A percentile compares a stretch with the other conserved stretches of the same genome.
phyloP scores from a whole-genome alignment of 2,329 filamentous ascomycete species.

The Teratosphaeria pseudoeucalypti region DNA sequence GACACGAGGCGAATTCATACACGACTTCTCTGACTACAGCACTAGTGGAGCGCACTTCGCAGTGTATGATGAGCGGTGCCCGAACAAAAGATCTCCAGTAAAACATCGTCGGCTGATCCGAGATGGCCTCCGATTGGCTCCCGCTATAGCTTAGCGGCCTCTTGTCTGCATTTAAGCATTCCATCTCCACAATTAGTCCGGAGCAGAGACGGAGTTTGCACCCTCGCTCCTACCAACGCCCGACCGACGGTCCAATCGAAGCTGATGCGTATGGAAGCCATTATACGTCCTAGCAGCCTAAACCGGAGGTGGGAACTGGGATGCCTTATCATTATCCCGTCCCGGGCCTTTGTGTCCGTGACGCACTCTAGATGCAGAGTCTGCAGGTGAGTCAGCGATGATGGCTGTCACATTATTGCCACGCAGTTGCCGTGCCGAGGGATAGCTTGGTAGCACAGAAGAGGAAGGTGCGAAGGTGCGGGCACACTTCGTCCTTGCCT shows the following conservation, averaged over 20 bases:
- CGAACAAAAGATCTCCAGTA: neutral
- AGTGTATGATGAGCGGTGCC: neutral
- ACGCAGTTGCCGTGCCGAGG: neutral
- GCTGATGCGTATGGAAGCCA: too few species aligned
- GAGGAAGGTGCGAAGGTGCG: neutral
- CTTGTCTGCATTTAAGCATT: neutral
- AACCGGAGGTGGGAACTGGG: too few species aligned
- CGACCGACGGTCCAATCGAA: too few species aligned
- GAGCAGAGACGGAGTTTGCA: neutral
- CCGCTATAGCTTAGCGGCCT: neutral
- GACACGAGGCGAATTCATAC: neutral
- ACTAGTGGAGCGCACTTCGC: neutral
- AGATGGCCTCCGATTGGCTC: neutral
- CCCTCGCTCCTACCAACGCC: too few species aligned
- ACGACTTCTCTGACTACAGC: neutral
- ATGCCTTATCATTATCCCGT: too few species aligned
- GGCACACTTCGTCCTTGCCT: neutral
- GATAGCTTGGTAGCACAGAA: neutral
- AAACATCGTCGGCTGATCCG: neutral
- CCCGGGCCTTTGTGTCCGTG: too few species aligned
- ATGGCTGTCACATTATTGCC: too few species aligned
- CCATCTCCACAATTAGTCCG: neutral
- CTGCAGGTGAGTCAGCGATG: too few species aligned
- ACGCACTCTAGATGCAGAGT: too few species aligned
- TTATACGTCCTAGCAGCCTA: too few species aligned